Evolutionary conservation across 2,329 filamentous ascomycete species (phyloP), one percentile per base, ranked within the genome.

Genomic region (Xylaria sp.): DNA sequence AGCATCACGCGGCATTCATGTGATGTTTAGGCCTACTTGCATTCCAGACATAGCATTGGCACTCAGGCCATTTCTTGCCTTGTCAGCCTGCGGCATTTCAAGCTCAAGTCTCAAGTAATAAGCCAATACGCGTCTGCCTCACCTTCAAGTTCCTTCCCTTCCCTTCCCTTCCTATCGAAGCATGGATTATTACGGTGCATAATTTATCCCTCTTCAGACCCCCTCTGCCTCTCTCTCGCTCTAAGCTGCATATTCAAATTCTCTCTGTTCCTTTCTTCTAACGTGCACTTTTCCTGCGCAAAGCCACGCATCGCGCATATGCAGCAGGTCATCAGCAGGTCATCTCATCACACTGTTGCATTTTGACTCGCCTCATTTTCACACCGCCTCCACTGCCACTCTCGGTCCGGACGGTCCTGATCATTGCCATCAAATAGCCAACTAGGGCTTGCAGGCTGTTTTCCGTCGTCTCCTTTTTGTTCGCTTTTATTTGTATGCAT

Each of bases 301-400:
- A 57, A 40, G 35, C 35, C n/a, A 40, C 53, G 21, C 32, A 16
- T n/a, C 10, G 4, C 53, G 53, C 53, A 40, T 35, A 57, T 57
- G 53, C 53, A 25, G 3, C 3, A 35, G 8, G 32, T 35, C 32
- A 35, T 35, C 32, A 9, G 13, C 40, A 44, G 40, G 16, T 44
- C 18, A 44, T 44, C 40, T 16, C 18, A n/a, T 44, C 16, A 44
- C 18, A 44, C 18, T 44, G 40, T 18, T 57, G 35, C 53, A 40
- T 57, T 16, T 40, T 40, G 53, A 35, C n/a, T 25, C 35, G 53
- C 50, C 50, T 53, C 50, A 44, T 18, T 18, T 44, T 44, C 40
- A 44, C 40, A 44, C 21, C 35, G 53, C 50, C 50, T 53, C 50
- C 27, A 53, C 18, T 32, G 35, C 32, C 53, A 57, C 53, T 21